phyloP scores from a whole-genome alignment of 73 alveolate species.

The Paramecium tetraurelia region DNA sequence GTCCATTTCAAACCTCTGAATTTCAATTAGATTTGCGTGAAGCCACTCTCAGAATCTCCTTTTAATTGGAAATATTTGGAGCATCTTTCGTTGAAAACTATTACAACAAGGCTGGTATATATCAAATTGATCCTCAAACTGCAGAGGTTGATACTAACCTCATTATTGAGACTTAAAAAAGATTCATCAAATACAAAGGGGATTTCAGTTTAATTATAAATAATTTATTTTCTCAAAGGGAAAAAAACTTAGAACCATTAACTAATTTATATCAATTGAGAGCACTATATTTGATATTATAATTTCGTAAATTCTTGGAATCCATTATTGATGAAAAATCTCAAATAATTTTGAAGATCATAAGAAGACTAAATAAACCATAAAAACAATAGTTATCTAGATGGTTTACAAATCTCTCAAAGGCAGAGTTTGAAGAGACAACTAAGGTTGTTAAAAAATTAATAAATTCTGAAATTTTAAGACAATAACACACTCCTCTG shows the following conservation, averaged over 20 bases:
- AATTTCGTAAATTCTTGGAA: neutral
- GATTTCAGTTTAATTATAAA: neutral
- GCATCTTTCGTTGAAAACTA: slow-evolving; percentile 11
- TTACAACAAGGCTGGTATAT: neutral
- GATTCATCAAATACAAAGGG: neutral
- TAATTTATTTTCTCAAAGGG: neutral
- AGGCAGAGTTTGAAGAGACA: neutral
- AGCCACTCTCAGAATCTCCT: neutral
- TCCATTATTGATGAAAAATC: neutral
- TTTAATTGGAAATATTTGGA: neutral
- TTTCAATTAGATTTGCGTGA: neutral
- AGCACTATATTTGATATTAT: neutral
- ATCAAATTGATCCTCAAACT: neutral
- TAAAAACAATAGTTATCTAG: neutral
- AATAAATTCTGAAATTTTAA: neutral
- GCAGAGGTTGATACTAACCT: neutral
- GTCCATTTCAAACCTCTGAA: neutral
- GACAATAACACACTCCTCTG: neutral
- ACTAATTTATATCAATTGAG: neutral
- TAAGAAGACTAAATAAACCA: neutral
- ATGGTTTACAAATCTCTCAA: neutral
- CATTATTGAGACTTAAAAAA: neutral
- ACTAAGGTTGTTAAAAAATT: neutral
- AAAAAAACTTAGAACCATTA: neutral
- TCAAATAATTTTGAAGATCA: neutral